A percentile compares a stretch with the other conserved stretches of the same genome.
Evolutionary conservation across 768 basidiomycete species (phyloP).

Genomic region (Auriscalpium vulgare): DNA sequence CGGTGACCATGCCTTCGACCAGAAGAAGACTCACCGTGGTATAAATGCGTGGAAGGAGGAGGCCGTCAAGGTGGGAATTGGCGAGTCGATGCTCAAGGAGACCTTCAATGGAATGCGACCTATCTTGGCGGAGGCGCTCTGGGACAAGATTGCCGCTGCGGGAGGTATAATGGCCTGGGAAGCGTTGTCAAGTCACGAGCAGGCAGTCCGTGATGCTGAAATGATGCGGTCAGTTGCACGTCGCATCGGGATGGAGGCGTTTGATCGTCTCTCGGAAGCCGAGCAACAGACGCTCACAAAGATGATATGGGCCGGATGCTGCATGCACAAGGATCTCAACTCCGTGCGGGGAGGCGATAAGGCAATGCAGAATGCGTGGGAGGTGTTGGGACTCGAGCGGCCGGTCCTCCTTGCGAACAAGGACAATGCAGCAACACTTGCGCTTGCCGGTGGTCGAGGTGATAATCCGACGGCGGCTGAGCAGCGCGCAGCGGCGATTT

Average conservation of each 20-base stretch:
- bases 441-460: neutral
- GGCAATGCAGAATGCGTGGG: conserved; percentile 5
- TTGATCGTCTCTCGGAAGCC: neutral
- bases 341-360: conserved; percentile 5
- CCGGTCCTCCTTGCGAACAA: conserved; percentile 8
- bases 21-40: neutral
- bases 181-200: too few species aligned
- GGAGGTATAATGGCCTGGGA: neutral
- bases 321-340: conserved; percentile 15
- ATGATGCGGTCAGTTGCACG: neutral
- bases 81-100: neutral
- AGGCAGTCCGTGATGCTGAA: neutral
- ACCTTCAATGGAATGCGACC: neutral
- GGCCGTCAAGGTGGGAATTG: neutral
- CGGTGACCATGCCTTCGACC: conserved; percentile 6
- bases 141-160: neutral
- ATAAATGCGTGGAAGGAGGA: neutral
- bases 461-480: neutral
- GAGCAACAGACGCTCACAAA: neutral
- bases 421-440: conserved; percentile 6
- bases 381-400: neutral
- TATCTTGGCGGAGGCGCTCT: neutral
- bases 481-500: neutral
- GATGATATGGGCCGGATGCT: conserved; percentile 5
- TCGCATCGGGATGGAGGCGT: neutral